These are phyloP conservation scores for Trifolium subterraneum DNA, from an alignment of 306 rosid genomes.

Conservation along the genomic window DNA sequence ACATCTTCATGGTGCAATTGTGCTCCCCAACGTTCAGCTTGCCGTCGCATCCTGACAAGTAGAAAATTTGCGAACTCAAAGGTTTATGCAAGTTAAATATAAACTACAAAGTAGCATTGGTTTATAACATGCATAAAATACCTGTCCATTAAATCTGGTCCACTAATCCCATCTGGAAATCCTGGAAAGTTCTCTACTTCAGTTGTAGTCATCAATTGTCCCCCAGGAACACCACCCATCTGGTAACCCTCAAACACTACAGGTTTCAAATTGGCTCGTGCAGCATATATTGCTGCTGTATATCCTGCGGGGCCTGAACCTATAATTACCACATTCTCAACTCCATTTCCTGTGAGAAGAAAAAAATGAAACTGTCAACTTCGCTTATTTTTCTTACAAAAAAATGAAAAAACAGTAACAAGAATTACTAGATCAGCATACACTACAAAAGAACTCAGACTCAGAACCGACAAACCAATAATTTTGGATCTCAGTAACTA, in stretches of 20 bases:
- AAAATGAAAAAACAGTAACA: slow-evolving; percentile 25
- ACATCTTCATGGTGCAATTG: slow-evolving; percentile 94
- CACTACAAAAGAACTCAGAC: slow-evolving; percentile 1
- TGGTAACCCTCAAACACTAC: slow-evolving; percentile 93
- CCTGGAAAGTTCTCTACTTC: slow-evolving; percentile 98
- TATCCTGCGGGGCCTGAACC: slow-evolving; percentile 98
- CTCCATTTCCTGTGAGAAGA: slow-evolving; percentile 52
- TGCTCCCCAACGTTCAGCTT: slow-evolving; percentile 97
- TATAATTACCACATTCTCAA: slow-evolving; percentile 88
- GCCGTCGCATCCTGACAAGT: slow-evolving; percentile 51
- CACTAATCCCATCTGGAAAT: slow-evolving; percentile 90
- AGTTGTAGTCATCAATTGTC: slow-evolving; percentile 95
- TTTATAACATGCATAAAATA: slow-evolving; percentile 33
- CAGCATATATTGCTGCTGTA: slow-evolving; percentile 94
- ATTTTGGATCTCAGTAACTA: neutral
- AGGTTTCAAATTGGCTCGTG: slow-evolving; percentile 96
- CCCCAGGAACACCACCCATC: slow-evolving; percentile 93
- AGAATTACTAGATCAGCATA: slow-evolving; percentile 24
- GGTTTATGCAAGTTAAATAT: slow-evolving; percentile 7
- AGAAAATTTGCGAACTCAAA: slow-evolving; percentile 37
- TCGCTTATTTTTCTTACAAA: slow-evolving; percentile 4
- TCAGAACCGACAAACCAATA: slow-evolving; percentile 24
- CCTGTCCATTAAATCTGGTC: slow-evolving; percentile 99
- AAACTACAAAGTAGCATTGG: slow-evolving; percentile 19
- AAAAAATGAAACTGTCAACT: slow-evolving; percentile 28